phyloP scores from a whole-genome alignment of 2,329 filamentous ascomycete genomes.

The Diaporthe nobilis region DNA sequence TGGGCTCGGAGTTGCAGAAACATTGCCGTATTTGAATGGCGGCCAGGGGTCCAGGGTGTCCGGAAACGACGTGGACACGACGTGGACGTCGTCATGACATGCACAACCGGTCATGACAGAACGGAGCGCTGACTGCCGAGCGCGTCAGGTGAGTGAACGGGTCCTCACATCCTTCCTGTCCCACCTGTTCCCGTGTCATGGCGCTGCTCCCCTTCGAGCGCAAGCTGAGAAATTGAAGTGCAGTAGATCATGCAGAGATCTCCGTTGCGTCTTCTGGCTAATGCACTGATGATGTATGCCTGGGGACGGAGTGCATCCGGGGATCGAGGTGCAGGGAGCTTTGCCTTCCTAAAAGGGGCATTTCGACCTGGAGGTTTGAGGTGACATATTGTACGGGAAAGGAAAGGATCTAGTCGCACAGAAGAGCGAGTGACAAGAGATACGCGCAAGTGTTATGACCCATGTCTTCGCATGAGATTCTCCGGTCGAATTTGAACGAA shows the following conservation, averaged over 20 bases:
- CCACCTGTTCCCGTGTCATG: conserved; percentile 8
- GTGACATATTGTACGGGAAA: neutral
- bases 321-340: neutral
- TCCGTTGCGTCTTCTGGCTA: conserved; percentile 36
- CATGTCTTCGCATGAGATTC: neutral
- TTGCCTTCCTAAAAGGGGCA: conserved; percentile 12
- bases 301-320: conserved; percentile 11
- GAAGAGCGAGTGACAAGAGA: conserved; percentile 1
- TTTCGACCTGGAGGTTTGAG: neutral
- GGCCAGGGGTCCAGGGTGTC: neutral
- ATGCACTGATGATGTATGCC: conserved; percentile 26
- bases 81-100: conserved; percentile 15
- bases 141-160: conserved; percentile 32
- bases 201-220: neutral
- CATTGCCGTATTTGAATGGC: conserved; percentile 27
- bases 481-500: neutral
- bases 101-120: conserved; percentile 31
- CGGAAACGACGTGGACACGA: conserved; percentile 27
- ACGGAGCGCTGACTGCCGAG: conserved; percentile 32
- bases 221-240: conserved; percentile 25
- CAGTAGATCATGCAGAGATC: conserved; percentile 32
- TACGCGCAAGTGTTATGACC: neutral
- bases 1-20: conserved; percentile 24
- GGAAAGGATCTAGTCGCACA: neutral
- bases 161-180: conserved; percentile 2